A percentile compares a stretch with the other conserved stretches of the same genome.
These are phyloP conservation scores for Glomus cerebriforme DNA, from an alignment of 192 early-diverging fungal species.

Conservation along the genomic window DNA sequence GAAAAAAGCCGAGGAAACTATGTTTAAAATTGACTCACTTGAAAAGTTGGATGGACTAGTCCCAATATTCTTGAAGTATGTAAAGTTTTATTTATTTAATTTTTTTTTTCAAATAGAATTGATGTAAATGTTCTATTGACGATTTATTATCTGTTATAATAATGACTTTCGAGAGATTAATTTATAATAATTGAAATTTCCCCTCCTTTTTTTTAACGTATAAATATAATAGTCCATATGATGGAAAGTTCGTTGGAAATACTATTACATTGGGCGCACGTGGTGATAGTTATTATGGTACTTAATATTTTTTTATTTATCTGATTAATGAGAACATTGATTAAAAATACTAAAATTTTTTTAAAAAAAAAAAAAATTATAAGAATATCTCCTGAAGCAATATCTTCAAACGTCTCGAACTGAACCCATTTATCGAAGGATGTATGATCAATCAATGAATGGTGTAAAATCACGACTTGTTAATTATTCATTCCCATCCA, in stretches of 20 bases:
- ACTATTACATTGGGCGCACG: conserved; percentile 76
- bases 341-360: conserved; percentile 14
- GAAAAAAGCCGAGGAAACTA: conserved; percentile 67
- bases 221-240: conserved; percentile 42
- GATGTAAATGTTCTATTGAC: no score
- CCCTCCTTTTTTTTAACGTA: neutral
- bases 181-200: neutral
- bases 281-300: conserved; percentile 92
- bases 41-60: conserved; percentile 69
- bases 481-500: conserved; percentile 54
- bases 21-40: conserved; percentile 52
- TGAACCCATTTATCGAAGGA: conserved; percentile 63
- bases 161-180: no score
- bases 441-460: conserved; percentile 64
- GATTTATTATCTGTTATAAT: no score
- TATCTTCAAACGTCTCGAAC: conserved; percentile 70
- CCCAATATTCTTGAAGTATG: conserved; percentile 67
- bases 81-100: neutral
- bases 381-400: conserved; percentile 92
- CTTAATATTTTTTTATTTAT: neutral
- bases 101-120: conserved; percentile 3
- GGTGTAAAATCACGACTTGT: conserved; percentile 72
- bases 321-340: neutral
- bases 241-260: conserved; percentile 56
- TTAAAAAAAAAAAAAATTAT: no score